A percentile compares a stretch with the other conserved stretches of the same genome.
Evolutionary conservation across 805 yeast genomes (phyloP).

Genomic region (Suhomyces sp.): DNA sequence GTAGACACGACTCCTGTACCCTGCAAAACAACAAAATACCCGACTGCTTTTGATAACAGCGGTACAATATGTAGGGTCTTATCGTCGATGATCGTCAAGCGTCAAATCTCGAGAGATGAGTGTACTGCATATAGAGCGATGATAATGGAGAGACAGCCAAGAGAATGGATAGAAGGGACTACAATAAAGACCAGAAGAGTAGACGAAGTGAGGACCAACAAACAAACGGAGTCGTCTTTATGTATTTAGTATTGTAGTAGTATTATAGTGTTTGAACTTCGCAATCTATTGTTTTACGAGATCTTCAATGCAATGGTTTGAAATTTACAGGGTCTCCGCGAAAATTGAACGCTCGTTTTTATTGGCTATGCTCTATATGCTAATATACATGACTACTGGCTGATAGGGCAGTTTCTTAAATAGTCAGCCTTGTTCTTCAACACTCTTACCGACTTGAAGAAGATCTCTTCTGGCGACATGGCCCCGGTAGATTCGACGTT

Average conservation of each 20-base stretch:
- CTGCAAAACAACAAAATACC: not conserved
- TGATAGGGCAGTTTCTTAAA: constrained; percentile 74
- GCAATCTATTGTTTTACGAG: not conserved
- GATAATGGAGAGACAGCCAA: not conserved
- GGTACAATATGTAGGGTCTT: not conserved
- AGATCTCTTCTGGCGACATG: constrained; percentile 94
- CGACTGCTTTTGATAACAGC: not conserved
- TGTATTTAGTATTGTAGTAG: not conserved
- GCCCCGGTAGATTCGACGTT: constrained; percentile 95
- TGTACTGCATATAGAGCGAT: not conserved
- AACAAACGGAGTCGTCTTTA: no score
- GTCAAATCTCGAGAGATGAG: not conserved
- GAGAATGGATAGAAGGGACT: not conserved
- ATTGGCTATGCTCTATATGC: constrained; percentile 1
- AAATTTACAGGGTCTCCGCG: not conserved
- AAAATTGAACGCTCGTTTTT: not conserved
- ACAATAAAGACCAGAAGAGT: no score
- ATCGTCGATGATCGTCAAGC: not conserved
- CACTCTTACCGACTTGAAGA: constrained; percentile 83
- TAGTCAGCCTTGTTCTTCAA: constrained; percentile 82
- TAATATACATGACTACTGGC: constrained; percentile 35
- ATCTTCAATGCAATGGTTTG: not conserved
- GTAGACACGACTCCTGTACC: not conserved
- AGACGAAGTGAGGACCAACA: no score
- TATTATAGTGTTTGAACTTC: no score